Percentiles rank a stretch among this genome's conserved stretches.
Evolutionary conservation across 2,329 filamentous ascomycete species (phyloP).

Genomic region (Dactylellina leptospora): DNA sequence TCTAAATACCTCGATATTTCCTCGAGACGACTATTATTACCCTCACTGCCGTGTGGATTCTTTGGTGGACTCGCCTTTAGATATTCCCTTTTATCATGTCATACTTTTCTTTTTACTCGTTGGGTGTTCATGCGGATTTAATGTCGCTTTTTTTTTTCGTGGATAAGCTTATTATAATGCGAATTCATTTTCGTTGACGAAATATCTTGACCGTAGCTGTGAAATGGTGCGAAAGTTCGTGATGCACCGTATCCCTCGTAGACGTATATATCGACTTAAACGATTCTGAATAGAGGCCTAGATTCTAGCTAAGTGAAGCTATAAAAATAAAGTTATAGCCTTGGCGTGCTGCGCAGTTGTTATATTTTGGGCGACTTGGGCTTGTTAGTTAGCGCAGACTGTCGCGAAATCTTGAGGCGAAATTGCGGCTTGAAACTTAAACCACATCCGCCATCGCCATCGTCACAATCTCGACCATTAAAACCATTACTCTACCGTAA

Average conservation of each 20-base stretch:
- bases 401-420: not conserved
- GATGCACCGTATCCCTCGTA: not conserved
- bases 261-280: not conserved
- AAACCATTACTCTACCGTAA: not conserved
- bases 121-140: constrained; percentile 52
- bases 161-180: constrained; percentile 53
- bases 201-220: not conserved
- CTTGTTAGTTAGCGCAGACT: not conserved
- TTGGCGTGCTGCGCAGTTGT: too few relatives aligned
- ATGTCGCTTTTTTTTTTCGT: constrained; percentile 29
- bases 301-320: not conserved
- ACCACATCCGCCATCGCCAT: not conserved
- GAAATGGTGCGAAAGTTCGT: not conserved
- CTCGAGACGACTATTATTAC: constrained; percentile 3
- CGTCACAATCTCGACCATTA: not conserved
- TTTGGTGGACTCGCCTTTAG: constrained; percentile 20
- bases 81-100: constrained; percentile 30
- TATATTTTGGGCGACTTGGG: too few relatives aligned
- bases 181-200: constrained; percentile 51
- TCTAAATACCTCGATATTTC: constrained; percentile 9
- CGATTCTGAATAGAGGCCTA: too few relatives aligned
- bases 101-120: constrained; percentile 40
- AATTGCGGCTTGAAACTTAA: not conserved
- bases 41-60: constrained; percentile 9
- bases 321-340: not conserved